Base-by-base conservation (phyloP, 75 land plant species). In the Isoetes taiwanensis region DNA sequence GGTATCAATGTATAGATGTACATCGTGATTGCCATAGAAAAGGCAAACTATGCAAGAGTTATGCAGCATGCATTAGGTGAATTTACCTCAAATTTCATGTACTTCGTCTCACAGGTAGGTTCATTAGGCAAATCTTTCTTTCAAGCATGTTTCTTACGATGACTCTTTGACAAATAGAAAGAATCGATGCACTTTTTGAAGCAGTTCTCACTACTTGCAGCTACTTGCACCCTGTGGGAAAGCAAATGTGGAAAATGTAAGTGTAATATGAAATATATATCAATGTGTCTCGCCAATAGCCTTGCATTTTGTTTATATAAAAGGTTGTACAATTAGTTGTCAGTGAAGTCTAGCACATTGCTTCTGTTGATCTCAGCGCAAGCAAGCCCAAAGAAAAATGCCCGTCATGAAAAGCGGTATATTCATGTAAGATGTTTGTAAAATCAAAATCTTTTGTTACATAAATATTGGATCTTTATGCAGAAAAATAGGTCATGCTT, bases 181-280 rank as follows among this genome's bases (percentile, higher is more conserved):
- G 70, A 37, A 91, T 91, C 95, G 95, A 91, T 78, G 72, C 78
- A 27, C 59, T 91, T 8, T 91, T 91, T 75, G 95, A 91, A 75
- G 97, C 97, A 91, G 46, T 91, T 91, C 59, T 91, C 97, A 19
- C 85, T 83, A 6, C 66, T 91, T 28, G 86, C 97, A 20, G 95
- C 83, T 33, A 78, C 97, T 9, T 94, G 97, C 9, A 76, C 79
- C 30, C 56, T 72, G 16, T 63, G 86, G 4, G n/a, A n/a, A n/a
- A 83, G 97, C 68, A 91, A 87, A 68, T 91, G 97, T 78, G 97
- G 97, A 32, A 87, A 91, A 70, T 91, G 97, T 34, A 59, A 57
- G 24, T 76, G 95, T 8, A 86, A 91, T 55, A 87, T 91, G 97
- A 91, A 87, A 58, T 91, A 74, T 57, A 87, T 91, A 42, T 57